Evolutionary conservation across 768 basidiomycete species (phyloP), one percentile per base, ranked within the genome.

Genomic region (Dacryopinax spathularia): DNA sequence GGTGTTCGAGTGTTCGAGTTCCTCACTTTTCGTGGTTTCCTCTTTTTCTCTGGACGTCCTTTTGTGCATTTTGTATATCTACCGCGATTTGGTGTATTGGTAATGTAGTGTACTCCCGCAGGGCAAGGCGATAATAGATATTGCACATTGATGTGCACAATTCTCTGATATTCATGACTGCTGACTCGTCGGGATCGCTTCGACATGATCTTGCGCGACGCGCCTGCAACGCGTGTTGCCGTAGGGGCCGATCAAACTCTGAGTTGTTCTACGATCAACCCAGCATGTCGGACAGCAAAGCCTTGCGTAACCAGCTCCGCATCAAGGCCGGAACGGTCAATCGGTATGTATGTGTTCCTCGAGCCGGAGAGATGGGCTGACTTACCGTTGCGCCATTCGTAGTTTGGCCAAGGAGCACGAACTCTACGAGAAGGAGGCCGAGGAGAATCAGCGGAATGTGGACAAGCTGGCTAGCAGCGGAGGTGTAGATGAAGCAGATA

Each of bases 251-350:
- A n/a, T n/a, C n/a, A n/a, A n/a, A 37, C 36, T 37, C 36, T 37
- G 36, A n/a, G n/a, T n/a, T n/a, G 36, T n/a, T 37, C 36, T 37
- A 37, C 36, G 36, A 10, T n/a, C 25, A 22, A 18, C 5, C 48
- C 48, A 56, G 31, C 25, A 56, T 56, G 48, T 56, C 48, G 10
- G 48, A 56, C 48, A 29, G 48, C 48, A 56, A 56, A 29, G 31
- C 13, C 48, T 20, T 56, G 48, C 48, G 48, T 5, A 56, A 56
- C 48, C 87, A 89, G 69, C 81, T 92, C 66, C 87, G 82, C 74
- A 91, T 91, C 78, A 90, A 89, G 76, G 69, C 83, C 4, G 84
- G 83, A 31, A 81, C 77, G 37, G 81, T 82, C 56, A 81, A 79
- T 72, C 79, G 89, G 89, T 90, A 68, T 68, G 62, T 68, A 33